Evolutionary conservation across 2,329 filamentous ascomycete genomes (phyloP).

Genomic region (Alternaria gansuensis): DNA sequence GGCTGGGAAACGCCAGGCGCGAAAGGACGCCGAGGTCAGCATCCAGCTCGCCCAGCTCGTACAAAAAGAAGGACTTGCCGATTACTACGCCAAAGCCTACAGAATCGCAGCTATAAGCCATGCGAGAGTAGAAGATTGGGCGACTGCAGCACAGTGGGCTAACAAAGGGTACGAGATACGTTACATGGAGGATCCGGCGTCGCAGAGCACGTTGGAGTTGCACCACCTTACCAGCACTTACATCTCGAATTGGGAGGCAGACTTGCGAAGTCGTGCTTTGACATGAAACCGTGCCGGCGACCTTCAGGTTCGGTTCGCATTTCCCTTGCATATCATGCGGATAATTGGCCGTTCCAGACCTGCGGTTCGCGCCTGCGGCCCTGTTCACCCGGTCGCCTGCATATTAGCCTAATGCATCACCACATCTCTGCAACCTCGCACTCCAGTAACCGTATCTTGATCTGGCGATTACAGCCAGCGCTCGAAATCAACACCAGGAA

Average conservation of each 20-base stretch:
- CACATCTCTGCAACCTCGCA: slow-evolving; percentile 14
- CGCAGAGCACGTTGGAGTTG: slow-evolving; percentile 42
- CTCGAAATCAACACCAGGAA: background rate
- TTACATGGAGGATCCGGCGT: slow-evolving; percentile 42
- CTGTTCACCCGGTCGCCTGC: slow-evolving; percentile 27
- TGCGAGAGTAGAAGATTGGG: slow-evolving; percentile 43
- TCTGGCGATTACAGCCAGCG: background rate
- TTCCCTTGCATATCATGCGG: background rate
- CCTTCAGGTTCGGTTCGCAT: background rate
- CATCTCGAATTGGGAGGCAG: slow-evolving; percentile 43
- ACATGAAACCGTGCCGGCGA: slow-evolving; percentile 2
- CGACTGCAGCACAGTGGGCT: slow-evolving; percentile 43
- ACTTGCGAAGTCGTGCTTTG: slow-evolving; percentile 27
- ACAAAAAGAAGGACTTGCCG: slow-evolving; percentile 47
- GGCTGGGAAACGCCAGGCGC: slow-evolving; percentile 35
- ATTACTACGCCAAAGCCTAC: slow-evolving; percentile 49
- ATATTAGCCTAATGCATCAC: slow-evolving; percentile 39
- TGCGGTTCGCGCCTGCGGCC: slow-evolving; percentile 30
- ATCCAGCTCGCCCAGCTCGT: slow-evolving; percentile 42
- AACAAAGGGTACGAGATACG: slow-evolving; percentile 45
- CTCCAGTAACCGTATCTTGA: slow-evolving; percentile 15
- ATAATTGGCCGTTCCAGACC: slow-evolving; percentile 16
- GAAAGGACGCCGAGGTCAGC: slow-evolving; percentile 41
- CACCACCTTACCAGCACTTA: slow-evolving; percentile 41
- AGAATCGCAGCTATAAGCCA: slow-evolving; percentile 44